phyloP scores from a whole-genome alignment of 2,329 filamentous ascomycete genomes.

The Magnaporthiopsis rhizophila region DNA sequence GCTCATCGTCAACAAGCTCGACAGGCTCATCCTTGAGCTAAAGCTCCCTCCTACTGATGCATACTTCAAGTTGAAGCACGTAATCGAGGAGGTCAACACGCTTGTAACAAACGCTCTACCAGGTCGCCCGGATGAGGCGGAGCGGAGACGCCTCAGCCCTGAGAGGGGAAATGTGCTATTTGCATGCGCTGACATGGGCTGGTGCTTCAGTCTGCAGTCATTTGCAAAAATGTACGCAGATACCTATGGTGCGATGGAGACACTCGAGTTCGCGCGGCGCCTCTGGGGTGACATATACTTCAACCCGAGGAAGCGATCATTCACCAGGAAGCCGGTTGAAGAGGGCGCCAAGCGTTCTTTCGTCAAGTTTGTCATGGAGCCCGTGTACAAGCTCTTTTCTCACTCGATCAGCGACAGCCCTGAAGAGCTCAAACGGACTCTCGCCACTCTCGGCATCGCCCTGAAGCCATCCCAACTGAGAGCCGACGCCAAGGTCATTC shows the following conservation, averaged over 20 bases:
- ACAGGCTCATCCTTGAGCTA: slow-evolving; percentile 85
- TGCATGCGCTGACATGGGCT: slow-evolving; percentile 85
- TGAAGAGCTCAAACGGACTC: slow-evolving; percentile 70
- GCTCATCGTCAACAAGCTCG: slow-evolving; percentile 94
- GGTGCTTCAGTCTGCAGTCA: slow-evolving; percentile 91
- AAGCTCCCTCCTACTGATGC: slow-evolving; percentile 91
- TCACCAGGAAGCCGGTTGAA: slow-evolving; percentile 80
- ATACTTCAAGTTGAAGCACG: slow-evolving; percentile 98
- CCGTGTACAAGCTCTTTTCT: slow-evolving; percentile 95
- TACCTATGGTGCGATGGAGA: slow-evolving; percentile 73
- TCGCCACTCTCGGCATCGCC: slow-evolving; percentile 71
- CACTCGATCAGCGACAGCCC: slow-evolving; percentile 90
- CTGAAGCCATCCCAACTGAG: slow-evolving; percentile 92
- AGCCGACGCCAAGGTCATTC: slow-evolving; percentile 77
- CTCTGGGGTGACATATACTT: slow-evolving; percentile 97
- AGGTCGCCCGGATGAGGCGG: slow-evolving; percentile 72
- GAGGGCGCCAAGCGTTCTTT: slow-evolving; percentile 78
- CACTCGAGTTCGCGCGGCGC: slow-evolving; percentile 72
- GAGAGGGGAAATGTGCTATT: slow-evolving; percentile 97
- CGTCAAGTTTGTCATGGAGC: slow-evolving; percentile 89
- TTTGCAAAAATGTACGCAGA: slow-evolving; percentile 97
- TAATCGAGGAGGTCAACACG: slow-evolving; percentile 97
- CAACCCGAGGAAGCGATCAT: slow-evolving; percentile 83
- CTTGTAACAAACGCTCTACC: slow-evolving; percentile 62
- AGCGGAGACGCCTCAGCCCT: slow-evolving; percentile 74